Percentiles rank a stretch among this genome's conserved stretches.
phyloP scores from a whole-genome alignment of 1,284 basidiomycete genomes.

The Microbotryum saponariae region DNA sequence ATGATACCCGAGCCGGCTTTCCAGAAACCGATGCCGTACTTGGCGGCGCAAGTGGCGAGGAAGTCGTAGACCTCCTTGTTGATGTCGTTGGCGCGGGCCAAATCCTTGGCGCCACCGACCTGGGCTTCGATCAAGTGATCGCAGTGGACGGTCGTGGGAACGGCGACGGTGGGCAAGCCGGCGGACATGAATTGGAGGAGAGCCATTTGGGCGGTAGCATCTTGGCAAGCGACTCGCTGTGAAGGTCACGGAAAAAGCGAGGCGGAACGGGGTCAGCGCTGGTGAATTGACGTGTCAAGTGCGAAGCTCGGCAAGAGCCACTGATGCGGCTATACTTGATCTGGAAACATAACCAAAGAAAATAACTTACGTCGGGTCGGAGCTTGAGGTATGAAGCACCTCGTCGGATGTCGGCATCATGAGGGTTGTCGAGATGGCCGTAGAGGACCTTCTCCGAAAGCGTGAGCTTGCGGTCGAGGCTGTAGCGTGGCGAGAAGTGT shows the following conservation, averaged over 20 bases:
- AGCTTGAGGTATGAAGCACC: conserved; percentile 92
- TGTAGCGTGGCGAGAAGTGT: conserved; percentile 39
- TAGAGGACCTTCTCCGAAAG: conserved; percentile 98
- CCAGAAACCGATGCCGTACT: conserved; percentile 99
- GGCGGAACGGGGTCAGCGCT: conserved; percentile 11
- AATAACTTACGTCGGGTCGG: conserved; percentile 75
- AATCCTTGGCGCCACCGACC: conserved; percentile 83
- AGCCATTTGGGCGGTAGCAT: conserved; percentile 98
- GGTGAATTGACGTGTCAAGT: conserved; percentile 14
- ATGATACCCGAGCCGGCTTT: conserved; percentile 89
- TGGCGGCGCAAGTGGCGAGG: conserved; percentile 92
- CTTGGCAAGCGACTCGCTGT: conserved; percentile 98
- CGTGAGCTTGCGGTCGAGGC: conserved; percentile 85
- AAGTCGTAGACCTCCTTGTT: conserved; percentile 99
- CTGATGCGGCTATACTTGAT: neutral
- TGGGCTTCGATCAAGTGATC: conserved; percentile 99
- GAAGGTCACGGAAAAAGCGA: conserved; percentile 8
- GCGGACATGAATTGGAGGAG: conserved; percentile 99
- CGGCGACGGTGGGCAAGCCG: conserved; percentile 93
- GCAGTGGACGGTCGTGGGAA: conserved; percentile 96
- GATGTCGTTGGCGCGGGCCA: conserved; percentile 82
- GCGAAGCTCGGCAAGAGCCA: neutral
- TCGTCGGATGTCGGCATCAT: conserved; percentile 76
- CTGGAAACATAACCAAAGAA: no score
- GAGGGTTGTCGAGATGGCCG: conserved; percentile 91